phyloP scores from a whole-genome alignment of 768 basidiomycete species.

The Lentinula sp. region DNA sequence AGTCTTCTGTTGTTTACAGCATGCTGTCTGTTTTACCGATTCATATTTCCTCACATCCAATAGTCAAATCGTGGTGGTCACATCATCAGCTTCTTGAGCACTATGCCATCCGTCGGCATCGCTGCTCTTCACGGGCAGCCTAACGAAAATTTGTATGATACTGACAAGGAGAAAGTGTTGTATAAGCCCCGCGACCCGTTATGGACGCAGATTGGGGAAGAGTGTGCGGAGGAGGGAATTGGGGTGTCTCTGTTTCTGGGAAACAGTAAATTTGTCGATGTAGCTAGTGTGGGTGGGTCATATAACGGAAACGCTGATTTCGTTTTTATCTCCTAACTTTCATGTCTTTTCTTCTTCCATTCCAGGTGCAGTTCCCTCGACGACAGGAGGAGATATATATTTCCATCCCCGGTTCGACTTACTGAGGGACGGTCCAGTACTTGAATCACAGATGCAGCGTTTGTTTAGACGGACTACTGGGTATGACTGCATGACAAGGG shows the following conservation, averaged over 20 bases:
- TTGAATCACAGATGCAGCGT: constrained; percentile 74
- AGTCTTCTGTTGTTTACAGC: constrained; percentile 18
- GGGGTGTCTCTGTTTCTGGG: constrained; percentile 88
- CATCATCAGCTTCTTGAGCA: constrained; percentile 63
- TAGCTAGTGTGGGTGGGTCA: constrained; percentile 73
- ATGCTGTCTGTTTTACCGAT: background rate
- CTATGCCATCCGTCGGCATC: constrained; percentile 62
- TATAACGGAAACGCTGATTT: background rate
- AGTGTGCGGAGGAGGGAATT: constrained; percentile 84
- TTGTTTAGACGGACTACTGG: constrained; percentile 64
- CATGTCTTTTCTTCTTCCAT: background rate
- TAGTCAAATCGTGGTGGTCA: constrained; percentile 74
- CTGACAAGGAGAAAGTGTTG: constrained; percentile 80
- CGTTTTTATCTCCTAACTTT: background rate
- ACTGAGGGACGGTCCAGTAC: constrained; percentile 50
- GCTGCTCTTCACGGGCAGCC: constrained; percentile 57
- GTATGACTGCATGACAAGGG: constrained; percentile 74
- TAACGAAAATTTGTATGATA: constrained; percentile 70
- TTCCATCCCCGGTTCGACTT: constrained; percentile 88
- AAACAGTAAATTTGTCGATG: constrained; percentile 72
- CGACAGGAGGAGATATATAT: constrained; percentile 87
- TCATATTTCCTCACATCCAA: constrained; percentile 7
- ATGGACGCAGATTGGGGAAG: constrained; percentile 83
- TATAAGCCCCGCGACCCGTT: constrained; percentile 70
- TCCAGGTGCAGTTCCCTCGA: constrained; percentile 55